A percentile compares a stretch with the other conserved stretches of the same genome.
These are phyloP conservation scores for Tuber melanosporum DNA, from an alignment of 495 filamentous ascomycete species.

Conservation along the genomic window DNA sequence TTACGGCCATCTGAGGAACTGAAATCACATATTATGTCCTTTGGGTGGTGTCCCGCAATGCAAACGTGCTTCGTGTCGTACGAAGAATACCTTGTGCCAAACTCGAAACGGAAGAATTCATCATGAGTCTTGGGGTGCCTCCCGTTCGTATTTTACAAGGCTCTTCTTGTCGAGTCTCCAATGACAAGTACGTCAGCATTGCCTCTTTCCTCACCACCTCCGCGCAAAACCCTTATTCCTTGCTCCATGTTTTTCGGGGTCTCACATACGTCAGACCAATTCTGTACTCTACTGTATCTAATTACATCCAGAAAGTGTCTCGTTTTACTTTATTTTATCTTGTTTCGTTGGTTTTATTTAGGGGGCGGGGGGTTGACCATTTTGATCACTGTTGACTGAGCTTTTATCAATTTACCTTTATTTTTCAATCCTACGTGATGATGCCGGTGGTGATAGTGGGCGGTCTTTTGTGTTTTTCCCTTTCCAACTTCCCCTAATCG, in stretches of 20 bases:
- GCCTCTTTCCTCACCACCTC: background rate
- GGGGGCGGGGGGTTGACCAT: no score
- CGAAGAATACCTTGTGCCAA: background rate
- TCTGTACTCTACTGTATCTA: background rate
- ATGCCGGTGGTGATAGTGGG: background rate
- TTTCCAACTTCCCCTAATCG: background rate
- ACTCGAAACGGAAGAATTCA: constrained; percentile 7
- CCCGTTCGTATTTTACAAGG: constrained; percentile 5
- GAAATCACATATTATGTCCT: constrained; percentile 8
- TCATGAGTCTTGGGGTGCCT: constrained; percentile 13
- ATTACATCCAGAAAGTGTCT: no score
- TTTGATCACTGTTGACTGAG: background rate
- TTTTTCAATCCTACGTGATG: background rate
- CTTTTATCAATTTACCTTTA: background rate
- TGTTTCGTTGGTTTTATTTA: no score
- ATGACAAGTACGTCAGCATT: constrained; percentile 28
- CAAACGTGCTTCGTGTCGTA: constrained; percentile 24
- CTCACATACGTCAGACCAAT: background rate
- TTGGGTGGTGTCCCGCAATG: constrained; percentile 18
- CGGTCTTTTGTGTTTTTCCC: background rate
- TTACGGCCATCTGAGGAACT: constrained; percentile 10
- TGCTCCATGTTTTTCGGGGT: background rate
- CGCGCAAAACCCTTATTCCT: background rate
- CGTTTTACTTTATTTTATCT: no score
- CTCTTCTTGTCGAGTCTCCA: constrained; percentile 9